Evolutionary conservation across 1,284 basidiomycete species (phyloP), one percentile per base, ranked within the genome.

Genomic region (Cryptococcus sp.): DNA sequence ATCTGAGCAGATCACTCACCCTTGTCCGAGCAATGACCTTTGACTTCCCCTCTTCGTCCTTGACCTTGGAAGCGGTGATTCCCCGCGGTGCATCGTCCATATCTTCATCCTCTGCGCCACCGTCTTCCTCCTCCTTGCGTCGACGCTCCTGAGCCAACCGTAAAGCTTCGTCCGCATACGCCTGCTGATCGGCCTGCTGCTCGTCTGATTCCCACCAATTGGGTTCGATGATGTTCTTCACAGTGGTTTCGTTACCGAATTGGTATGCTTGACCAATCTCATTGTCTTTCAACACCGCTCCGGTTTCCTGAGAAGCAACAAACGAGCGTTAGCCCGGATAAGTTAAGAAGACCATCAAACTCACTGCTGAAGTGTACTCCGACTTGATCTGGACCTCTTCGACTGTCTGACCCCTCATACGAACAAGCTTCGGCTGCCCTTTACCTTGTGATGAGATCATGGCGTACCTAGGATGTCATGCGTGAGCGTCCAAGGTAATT

Each of bases 391-490:
- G 80, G 5, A 87, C 89, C 54, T 89, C 86, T 69, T 90, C 88
- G 79, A 91, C 87, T 27, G 84, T 80, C 69, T 88, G 86, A 10
- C 88, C 90, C 23, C 88, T 81, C 71, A 92, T 89, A 48, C 86
- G 84, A 59, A 94, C 92, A 68, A 90, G 89, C 70, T 85, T 88
- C 72, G 91, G 88, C 11, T 81, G 57, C 0, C 89, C 89, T 73
- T 89, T 93, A 74, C 84, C 88, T 78, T 93, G 91, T 68, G 91
- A 87, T 1, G 89, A 89, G 11, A 96, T 84, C 49, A 95, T 80
- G 10, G 90, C 87, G 77, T 94, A 94, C 46, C 91, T 94, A 62
- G 7, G 42, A 35, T 39, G 8, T 23, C 41, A 50, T 57, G 55
- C 15, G 27, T 50, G 48, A 60, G 42, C 27, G 31, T 8, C 7